A percentile compares a stretch with the other conserved stretches of the same genome.
phyloP scores from a whole-genome alignment of 306 rosid species.

The Castanea mollissima region DNA sequence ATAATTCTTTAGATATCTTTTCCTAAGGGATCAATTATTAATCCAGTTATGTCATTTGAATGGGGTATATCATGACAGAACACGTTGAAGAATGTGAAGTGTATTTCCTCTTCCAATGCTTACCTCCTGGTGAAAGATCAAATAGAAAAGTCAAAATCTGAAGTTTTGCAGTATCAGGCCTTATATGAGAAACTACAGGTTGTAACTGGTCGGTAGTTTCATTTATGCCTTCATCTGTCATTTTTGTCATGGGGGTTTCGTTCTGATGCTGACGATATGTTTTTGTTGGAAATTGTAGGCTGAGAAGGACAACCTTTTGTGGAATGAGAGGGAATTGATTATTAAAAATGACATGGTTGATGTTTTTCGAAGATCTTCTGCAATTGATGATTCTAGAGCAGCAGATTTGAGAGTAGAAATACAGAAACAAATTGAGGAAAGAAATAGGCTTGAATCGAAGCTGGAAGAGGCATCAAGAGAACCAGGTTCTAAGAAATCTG shows the following conservation, averaged over 20 bases:
- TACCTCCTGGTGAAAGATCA: conserved; percentile 72
- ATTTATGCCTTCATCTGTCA: conserved; percentile 37
- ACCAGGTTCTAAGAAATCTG: conserved; percentile 49
- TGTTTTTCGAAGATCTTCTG: conserved; percentile 62
- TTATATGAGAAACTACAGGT: conserved; percentile 92
- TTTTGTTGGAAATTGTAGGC: conserved; percentile 48
- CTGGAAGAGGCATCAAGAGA: conserved; percentile 76
- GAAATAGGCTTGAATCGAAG: conserved; percentile 57
- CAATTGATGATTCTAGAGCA: conserved; percentile 57
- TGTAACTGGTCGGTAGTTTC: conserved; percentile 88
- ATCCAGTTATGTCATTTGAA: conserved; percentile 20
- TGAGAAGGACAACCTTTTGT: conserved; percentile 85
- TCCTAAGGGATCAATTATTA: neutral
- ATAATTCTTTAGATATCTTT: neutral
- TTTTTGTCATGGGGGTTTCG: conserved; percentile 19
- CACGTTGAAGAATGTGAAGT: conserved; percentile 68
- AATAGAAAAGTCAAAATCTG: conserved; percentile 66
- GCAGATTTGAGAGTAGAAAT: conserved; percentile 59
- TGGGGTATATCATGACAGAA: conserved; percentile 50
- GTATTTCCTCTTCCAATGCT: conserved; percentile 64
- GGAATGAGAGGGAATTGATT: conserved; percentile 87
- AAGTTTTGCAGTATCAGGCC: conserved; percentile 66
- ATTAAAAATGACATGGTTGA: conserved; percentile 77
- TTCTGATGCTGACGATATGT: conserved; percentile 33
- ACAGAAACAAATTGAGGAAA: conserved; percentile 61